Evolutionary conservation across 345 rosid species (phyloP).

Genomic region (Citrus mangshanensis): DNA sequence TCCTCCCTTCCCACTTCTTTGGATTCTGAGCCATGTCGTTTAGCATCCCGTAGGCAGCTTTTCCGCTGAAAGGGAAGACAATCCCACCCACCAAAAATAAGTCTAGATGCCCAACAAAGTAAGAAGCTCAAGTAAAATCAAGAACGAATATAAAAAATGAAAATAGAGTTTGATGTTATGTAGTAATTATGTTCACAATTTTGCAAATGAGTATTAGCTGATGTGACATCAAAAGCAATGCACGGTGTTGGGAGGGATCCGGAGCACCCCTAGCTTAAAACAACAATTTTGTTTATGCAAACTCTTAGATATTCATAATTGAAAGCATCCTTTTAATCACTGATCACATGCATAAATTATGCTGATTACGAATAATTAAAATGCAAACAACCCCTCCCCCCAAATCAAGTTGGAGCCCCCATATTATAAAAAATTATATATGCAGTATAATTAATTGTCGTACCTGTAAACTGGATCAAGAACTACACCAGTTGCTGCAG

Average conservation of each 20-base stretch:
- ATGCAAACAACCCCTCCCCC: background rate
- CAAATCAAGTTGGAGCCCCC: background rate
- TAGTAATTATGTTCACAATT: background rate
- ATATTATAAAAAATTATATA: background rate
- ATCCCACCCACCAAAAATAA: background rate
- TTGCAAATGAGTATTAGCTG: background rate
- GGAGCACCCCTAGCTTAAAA: background rate
- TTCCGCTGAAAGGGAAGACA: slow-evolving; percentile 50
- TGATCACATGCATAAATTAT: too few species aligned
- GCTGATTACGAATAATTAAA: too few species aligned
- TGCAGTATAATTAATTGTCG: background rate
- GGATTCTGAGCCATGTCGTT: slow-evolving; percentile 78
- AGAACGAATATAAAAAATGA: background rate
- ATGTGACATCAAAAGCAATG: background rate
- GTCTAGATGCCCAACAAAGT: background rate
- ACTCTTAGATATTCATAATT: background rate
- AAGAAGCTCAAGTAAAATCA: background rate
- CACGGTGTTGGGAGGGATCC: too few species aligned
- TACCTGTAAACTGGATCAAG: slow-evolving; percentile 97
- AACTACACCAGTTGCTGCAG: slow-evolving; percentile 70
- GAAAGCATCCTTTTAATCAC: background rate
- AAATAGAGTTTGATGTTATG: background rate
- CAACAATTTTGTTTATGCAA: background rate
- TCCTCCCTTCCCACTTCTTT: slow-evolving; percentile 75
- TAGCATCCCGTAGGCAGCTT: slow-evolving; percentile 78